Percentiles rank a stretch among this genome's conserved stretches.
phyloP scores from a whole-genome alignment of 768 basidiomycete species.

The Termitomyces sp. region DNA sequence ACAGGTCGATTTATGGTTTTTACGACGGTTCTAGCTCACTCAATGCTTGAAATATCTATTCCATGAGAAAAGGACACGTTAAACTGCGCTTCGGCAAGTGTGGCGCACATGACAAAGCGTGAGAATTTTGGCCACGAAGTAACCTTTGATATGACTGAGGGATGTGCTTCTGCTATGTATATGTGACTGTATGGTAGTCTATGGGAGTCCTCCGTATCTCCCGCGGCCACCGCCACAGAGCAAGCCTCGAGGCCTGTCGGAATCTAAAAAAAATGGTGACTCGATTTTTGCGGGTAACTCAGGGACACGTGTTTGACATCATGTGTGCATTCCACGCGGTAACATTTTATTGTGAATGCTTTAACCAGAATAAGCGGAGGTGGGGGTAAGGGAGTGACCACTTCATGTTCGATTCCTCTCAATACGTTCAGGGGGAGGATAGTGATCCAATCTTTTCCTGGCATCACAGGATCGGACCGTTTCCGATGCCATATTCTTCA shows the following conservation, averaged over 20 bases:
- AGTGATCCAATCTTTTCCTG: too few species aligned
- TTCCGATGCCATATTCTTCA: neutral
- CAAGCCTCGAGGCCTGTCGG: neutral
- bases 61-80: neutral
- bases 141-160: too few species aligned
- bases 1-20: neutral
- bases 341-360: neutral
- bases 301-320: neutral
- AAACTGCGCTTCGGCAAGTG: neutral
- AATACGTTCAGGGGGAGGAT: too few species aligned
- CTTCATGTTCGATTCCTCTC: neutral
- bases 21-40: neutral
- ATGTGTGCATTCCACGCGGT: neutral
- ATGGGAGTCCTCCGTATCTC: neutral
- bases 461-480: neutral
- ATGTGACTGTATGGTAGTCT: neutral
- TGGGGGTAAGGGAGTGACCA: neutral
- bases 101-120: slow-evolving; percentile 1
- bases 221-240: neutral
- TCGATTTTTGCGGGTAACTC: neutral
- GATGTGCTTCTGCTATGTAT: too few species aligned
- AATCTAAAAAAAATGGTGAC: neutral
- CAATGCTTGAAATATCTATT: neutral
- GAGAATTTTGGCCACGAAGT: neutral
- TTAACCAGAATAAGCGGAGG: too few species aligned